Base-by-base conservation (phyloP, 331 rosid species). In the Phaseolus coccineus region DNA sequence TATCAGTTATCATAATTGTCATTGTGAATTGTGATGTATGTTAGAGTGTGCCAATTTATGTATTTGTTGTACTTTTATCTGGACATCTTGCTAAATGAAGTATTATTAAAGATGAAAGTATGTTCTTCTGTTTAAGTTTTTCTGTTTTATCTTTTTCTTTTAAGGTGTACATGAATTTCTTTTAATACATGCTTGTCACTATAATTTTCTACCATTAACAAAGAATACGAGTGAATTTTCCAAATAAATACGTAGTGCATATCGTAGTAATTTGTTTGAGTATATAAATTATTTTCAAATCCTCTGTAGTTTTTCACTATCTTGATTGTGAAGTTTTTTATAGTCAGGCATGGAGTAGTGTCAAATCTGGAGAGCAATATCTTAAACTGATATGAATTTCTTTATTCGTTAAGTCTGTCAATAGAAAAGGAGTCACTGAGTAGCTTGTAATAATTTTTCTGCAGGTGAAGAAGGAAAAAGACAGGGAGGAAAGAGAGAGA, bases 391-490 rank as follows among this genome's bases (percentile, higher is more conserved):
- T 30, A 80, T 73, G 15, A 69, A 24, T 65, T 63, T 5, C 30
- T 27, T 46, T 55, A 70, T 37, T 39, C 39, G 35, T 33, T 22
- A 55, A 58, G 58, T 83, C 62, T 50, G 25, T 39, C 55, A 58
- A 69, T 39, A 46, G 55, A 75, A 65, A 64, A 28, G 30, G 25
- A 27, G 16, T 73, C 19, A 73, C 57, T 47, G 56, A 39, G 27
- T 72, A 12, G 74, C 44, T 66, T 66, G 37, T 68, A 35, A 47
- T 79, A 69, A 47, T 69, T 68, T 22, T 66, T 81, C 82, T 87
- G 78, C 85, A 92, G 97, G 90, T 84, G 24, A 92, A 90, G 83
- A 91, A 87, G 88, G 97, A 91, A 57, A 94, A 87, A 66, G 98
- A 94, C 65, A 90, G 91, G 77, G 96, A 92, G 80, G 97, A 94